Evolutionary conservation across 2,329 filamentous ascomycete species (phyloP).

Genomic region (Immersiporthe knoxdaviesiana): DNA sequence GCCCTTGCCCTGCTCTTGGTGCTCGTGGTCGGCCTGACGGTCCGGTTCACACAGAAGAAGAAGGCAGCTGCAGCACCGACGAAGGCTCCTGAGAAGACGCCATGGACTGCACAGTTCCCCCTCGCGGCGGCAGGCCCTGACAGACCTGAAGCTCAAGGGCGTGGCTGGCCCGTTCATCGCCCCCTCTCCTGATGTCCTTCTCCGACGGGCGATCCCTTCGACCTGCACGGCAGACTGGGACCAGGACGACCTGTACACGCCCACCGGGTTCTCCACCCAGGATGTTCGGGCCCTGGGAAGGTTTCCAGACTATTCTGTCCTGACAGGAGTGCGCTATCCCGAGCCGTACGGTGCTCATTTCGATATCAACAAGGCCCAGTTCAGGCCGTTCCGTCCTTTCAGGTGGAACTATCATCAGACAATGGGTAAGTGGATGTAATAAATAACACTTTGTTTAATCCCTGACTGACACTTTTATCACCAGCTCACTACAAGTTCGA

Average conservation of each 20-base stretch:
- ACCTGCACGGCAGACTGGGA: slow-evolving; percentile 27
- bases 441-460: not conserved
- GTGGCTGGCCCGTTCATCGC: slow-evolving; percentile 9
- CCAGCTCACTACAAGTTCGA: slow-evolving; percentile 80
- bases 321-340: slow-evolving; percentile 77
- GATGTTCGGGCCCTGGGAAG: slow-evolving; percentile 73
- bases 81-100: slow-evolving; percentile 10
- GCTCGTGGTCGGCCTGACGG: slow-evolving; percentile 9
- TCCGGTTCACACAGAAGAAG: slow-evolving; percentile 16
- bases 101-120: slow-evolving; percentile 28
- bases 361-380: slow-evolving; percentile 66
- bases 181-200: slow-evolving; percentile 20
- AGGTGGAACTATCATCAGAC: slow-evolving; percentile 88
- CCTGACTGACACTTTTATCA: slow-evolving; percentile 39
- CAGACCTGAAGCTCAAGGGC: slow-evolving; percentile 21
- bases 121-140: slow-evolving; percentile 23
- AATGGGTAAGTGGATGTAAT: slow-evolving; percentile 67
- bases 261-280: slow-evolving; percentile 68
- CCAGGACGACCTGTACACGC: slow-evolving; percentile 33
- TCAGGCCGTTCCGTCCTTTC: slow-evolving; percentile 80
- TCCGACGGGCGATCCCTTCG: slow-evolving; percentile 36
- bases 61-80: not conserved
- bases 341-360: slow-evolving; percentile 62
- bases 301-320: slow-evolving; percentile 76
- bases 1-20: slow-evolving; percentile 5